Conservation (phyloP, 1,284 basidiomycete species). For the Trichosporon faecale region DNA sequence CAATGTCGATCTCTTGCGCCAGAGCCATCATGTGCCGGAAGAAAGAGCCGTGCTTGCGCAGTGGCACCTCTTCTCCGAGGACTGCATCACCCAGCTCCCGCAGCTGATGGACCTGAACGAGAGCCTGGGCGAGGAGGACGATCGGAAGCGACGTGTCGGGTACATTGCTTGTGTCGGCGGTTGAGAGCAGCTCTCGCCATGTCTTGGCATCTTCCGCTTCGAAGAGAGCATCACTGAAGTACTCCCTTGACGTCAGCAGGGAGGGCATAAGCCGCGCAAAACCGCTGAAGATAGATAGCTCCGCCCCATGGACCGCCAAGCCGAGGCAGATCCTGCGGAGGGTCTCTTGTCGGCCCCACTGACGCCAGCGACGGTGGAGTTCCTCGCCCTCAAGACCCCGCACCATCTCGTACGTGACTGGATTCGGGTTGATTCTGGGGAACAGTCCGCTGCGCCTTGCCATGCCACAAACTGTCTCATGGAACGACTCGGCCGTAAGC, state of each 20-base stretch:
- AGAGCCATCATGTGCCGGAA: not conserved
- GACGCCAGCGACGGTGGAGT: slow-evolving; percentile 12
- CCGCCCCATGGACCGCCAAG: slow-evolving; percentile 19
- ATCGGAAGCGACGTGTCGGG: not conserved
- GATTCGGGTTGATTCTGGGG: slow-evolving; percentile 9
- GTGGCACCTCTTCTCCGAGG: not conserved
- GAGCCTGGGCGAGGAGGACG: not conserved
- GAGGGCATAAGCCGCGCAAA: slow-evolving; percentile 4
- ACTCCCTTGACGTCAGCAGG: not conserved
- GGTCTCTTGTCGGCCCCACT: slow-evolving; percentile 20
- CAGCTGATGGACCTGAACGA: not conserved
- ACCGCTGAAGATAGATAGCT: slow-evolving; percentile 15
- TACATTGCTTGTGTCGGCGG: not conserved
- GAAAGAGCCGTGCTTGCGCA: not conserved
- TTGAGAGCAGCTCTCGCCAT: slow-evolving; percentile 7
- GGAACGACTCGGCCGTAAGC: slow-evolving; percentile 20
- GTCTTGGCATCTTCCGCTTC: slow-evolving; percentile 19
- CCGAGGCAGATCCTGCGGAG: slow-evolving; percentile 16
- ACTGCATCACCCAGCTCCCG: not conserved
- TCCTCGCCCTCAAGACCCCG: slow-evolving; percentile 1
- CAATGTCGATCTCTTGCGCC: not conserved
- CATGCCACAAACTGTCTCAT: slow-evolving; percentile 12
- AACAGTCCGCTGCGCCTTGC: slow-evolving; percentile 18
- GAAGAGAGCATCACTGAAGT: slow-evolving; percentile 20
- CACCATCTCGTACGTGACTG: slow-evolving; percentile 12